Evolutionary conservation across 2,329 filamentous ascomycete genomes (phyloP), one percentile per base, ranked within the genome.

Genomic region (Aspergillus costaricaensis): DNA sequence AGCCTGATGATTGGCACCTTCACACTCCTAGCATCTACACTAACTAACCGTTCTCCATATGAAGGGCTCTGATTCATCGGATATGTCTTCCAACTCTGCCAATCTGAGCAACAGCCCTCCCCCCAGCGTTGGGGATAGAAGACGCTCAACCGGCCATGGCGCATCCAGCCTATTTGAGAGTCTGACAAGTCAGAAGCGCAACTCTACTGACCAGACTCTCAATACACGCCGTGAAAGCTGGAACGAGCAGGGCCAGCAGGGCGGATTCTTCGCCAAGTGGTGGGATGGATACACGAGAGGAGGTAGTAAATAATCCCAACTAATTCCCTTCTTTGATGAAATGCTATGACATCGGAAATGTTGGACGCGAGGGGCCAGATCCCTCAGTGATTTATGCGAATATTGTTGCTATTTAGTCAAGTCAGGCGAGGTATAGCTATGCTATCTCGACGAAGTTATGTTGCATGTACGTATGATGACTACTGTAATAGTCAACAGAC

Each of bases 181-280:
- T 30, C 70, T 82, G 61, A 74, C 75, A 5, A 74, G 71, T 27
- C 79, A 81, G 68, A 83, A 83, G 64, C 75, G 81, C 10, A 76
- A 76, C 41, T 73, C 70, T 1, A 59, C 57, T 9, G 79, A 81
- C 65, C 70, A 74, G 0, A 64, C 66, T 2, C 67, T 76, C 43
- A 65, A 69, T 6, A 73, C 71, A 2, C 71, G 81, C 49, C 69
- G 78, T 36, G 68, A 74, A 21, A 81, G 77, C 61, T 83, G 77
- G 70, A 73, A 72, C 54, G 80, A 82, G n/a, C 78, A 81, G 72
- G 68, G 70, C 55, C 69, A 74, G 8, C 65, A 72, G 27, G 67
- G 71, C 0, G 77, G 78, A 0, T 70, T 79, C 51, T 70, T 80
- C 38, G 69, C 71, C 2, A 72, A 71, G 61, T 72, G 73, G 74